Evolutionary conservation across 176 grass and related monocot genomes (phyloP), one percentile per base, ranked within the genome.

Genomic region (Phyllostachys edulis): DNA sequence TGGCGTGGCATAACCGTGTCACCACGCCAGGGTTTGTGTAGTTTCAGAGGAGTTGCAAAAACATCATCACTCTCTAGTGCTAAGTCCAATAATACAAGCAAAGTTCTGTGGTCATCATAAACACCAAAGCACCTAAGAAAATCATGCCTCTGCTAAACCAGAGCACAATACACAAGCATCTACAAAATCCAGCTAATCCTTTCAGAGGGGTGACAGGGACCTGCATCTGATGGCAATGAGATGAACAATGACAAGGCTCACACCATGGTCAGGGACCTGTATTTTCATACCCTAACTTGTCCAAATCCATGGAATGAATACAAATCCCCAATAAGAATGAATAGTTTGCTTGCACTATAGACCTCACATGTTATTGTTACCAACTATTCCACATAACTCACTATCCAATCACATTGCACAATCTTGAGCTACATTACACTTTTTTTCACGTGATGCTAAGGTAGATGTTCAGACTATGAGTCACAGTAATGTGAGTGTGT

Each of bases 211-310:
- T 79, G 80, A 79, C 11, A 73, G 80, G 60, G 69, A 83, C 84
- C 40, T 76, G 89, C 92, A 91, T 80, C 49, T 4, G 86, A 81
- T 72, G 69, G 83, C 79, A 77, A 75, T 84, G 80, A 73, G 74
- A 88, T 83, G 80, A 85, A 94, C 79, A 90, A 89, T 87, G 86
- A 67, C 77, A 86, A 80, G 84, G 80, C 60, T 84, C 71, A 87
- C 89, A 84, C 62, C 75, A 90, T 64, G 80, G 85, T 76, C 80
- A 84, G 63, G 75, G 80, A 84, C 89, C 70, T 87, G 76, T 76
- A 91, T 87, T 79, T 84, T 70, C 76, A 76, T 49, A 56, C n/a
- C 80, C 75, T 46, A 67, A 79, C 69, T 80, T 76, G 85, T 87
- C 85, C 81, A 83, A 84, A 84, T 90, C 89, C 51, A 55, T 75